Conservation (phyloP, 192 early-diverging fungal genomes). For the Dissophora globulifera region DNA sequence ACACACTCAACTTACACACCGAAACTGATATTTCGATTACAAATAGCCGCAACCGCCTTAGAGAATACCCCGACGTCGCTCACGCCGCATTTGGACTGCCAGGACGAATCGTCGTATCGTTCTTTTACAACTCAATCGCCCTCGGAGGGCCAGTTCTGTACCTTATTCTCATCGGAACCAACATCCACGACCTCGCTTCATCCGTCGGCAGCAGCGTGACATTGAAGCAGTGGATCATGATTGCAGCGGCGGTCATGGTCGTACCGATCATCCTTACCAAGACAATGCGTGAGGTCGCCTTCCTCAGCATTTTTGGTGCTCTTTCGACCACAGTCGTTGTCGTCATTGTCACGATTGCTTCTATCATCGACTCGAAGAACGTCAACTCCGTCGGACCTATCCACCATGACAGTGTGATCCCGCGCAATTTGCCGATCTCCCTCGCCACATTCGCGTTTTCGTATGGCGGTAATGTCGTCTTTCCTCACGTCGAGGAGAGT, state of each 20-base stretch:
- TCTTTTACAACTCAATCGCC: constrained; percentile 66
- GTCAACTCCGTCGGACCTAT: constrained; percentile 30
- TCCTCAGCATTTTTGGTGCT: constrained; percentile 69
- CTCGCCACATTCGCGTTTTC: constrained; percentile 75
- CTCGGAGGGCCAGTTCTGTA: constrained; percentile 68
- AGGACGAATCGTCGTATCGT: constrained; percentile 60
- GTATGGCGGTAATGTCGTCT: constrained; percentile 78
- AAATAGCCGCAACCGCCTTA: constrained; percentile 60
- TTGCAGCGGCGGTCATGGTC: constrained; percentile 63
- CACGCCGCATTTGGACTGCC: constrained; percentile 61
- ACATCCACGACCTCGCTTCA: constrained; percentile 62
- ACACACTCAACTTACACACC: too few relatives aligned
- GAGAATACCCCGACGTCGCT: constrained; percentile 73
- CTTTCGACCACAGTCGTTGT: constrained; percentile 72
- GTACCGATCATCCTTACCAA: constrained; percentile 74
- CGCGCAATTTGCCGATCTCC: constrained; percentile 68
- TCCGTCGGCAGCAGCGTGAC: constrained; percentile 55
- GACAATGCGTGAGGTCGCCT: constrained; percentile 76
- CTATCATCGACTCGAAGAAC: constrained; percentile 60
- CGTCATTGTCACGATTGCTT: constrained; percentile 63
- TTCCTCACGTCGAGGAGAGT: constrained; percentile 76
- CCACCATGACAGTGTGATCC: constrained; percentile 56
- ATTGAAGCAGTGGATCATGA: constrained; percentile 66
- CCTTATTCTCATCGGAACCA: constrained; percentile 73
- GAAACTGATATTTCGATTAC: too few relatives aligned